These are phyloP conservation scores for Pichia kudriavzevii DNA, from an alignment of 1,139 yeast species.

Conservation along the genomic window DNA sequence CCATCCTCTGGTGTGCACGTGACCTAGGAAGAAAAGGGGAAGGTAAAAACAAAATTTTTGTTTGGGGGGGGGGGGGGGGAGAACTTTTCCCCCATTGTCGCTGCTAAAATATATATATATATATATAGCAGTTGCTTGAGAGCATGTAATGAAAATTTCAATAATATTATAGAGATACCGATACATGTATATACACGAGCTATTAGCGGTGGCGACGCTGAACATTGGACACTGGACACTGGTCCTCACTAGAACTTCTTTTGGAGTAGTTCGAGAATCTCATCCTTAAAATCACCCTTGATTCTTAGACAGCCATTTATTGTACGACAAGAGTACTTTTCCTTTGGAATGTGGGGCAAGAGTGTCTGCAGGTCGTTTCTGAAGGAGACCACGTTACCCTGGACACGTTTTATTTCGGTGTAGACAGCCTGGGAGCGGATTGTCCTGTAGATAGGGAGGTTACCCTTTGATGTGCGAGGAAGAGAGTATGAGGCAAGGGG, in stretches of 20 bases:
- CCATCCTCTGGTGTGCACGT: too few species aligned
- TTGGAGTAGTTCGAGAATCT: conserved; percentile 22
- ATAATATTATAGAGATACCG: too few species aligned
- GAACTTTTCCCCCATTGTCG: too few species aligned
- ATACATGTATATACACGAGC: too few species aligned
- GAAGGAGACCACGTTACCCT: conserved; percentile 53
- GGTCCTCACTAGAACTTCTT: conserved; percentile 18
- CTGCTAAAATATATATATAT: too few species aligned
- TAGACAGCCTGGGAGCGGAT: conserved; percentile 41
- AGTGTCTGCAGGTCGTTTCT: conserved; percentile 49
- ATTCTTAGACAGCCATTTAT: conserved; percentile 36
- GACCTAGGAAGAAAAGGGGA: too few species aligned
- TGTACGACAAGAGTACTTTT: conserved; percentile 7
- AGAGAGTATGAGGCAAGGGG: conserved; percentile 35
- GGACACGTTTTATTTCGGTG: conserved; percentile 58
- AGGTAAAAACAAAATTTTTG: too few species aligned
- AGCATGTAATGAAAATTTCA: too few species aligned
- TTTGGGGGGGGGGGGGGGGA: too few species aligned
- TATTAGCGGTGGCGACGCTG: too few species aligned
- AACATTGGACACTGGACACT: background rate
- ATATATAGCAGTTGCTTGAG: too few species aligned
- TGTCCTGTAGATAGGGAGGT: conserved; percentile 64
- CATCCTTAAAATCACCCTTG: conserved; percentile 46
- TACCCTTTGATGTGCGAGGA: conserved; percentile 49
- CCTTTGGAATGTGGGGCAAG: conserved; percentile 33